phyloP scores from a whole-genome alignment of 2,329 filamentous ascomycete species.

The Apiospora arundinis region DNA sequence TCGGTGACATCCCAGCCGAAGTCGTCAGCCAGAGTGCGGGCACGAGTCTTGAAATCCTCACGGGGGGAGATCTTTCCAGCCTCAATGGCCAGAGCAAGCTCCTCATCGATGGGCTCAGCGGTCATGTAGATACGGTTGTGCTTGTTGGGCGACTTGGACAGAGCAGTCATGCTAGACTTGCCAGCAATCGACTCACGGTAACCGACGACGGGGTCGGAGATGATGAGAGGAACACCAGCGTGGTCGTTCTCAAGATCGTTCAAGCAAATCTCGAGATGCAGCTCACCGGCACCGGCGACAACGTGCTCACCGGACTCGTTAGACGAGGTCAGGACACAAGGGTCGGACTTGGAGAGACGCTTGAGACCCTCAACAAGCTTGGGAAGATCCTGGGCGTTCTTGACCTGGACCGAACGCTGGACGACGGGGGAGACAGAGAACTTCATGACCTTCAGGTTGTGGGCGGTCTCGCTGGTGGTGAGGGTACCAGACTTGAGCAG shows the following conservation, averaged over 20 bases:
- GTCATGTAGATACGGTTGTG: slow-evolving; percentile 99
- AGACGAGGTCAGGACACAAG: slow-evolving; percentile 92
- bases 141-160: slow-evolving; percentile 99
- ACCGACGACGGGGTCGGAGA: slow-evolving; percentile 97
- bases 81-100: slow-evolving; percentile 91
- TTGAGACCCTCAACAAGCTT: slow-evolving; percentile 99
- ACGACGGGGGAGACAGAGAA: slow-evolving; percentile 99
- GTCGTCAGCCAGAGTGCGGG: slow-evolving; percentile 94
- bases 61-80: slow-evolving; percentile 87
- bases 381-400: slow-evolving; percentile 99
- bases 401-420: slow-evolving; percentile 97
- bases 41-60: slow-evolving; percentile 99
- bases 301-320: slow-evolving; percentile 96
- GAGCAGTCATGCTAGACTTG: slow-evolving; percentile 90
- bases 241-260: slow-evolving; percentile 99
- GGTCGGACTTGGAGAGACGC: slow-evolving; percentile 99
- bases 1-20: slow-evolving; percentile 99
- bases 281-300: slow-evolving; percentile 98
- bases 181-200: slow-evolving; percentile 94
- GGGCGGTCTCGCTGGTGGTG: slow-evolving; percentile 93
- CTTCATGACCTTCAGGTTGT: slow-evolving; percentile 99
- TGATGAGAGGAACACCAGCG: slow-evolving; percentile 95
- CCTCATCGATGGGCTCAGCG: slow-evolving; percentile 90
- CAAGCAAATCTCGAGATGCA: slow-evolving; percentile 99
- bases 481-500: slow-evolving; percentile 99